Evolutionary conservation across 495 filamentous ascomycete genomes (phyloP).

Genomic region (Aspergillus homomorphus): DNA sequence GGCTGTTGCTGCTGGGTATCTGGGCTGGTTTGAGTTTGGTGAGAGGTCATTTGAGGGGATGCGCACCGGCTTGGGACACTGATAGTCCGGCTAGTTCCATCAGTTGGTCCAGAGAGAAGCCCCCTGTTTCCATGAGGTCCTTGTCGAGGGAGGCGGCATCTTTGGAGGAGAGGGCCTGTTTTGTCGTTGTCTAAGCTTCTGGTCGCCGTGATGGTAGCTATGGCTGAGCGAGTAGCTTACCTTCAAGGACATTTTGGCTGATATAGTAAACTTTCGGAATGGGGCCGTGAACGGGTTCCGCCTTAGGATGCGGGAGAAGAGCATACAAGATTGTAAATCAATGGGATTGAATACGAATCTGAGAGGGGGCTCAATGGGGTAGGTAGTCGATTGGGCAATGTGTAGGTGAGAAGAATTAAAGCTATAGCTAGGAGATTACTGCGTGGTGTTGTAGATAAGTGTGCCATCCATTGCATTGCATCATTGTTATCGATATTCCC

Average conservation of each 20-base stretch:
- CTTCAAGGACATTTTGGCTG: slow-evolving; percentile 42
- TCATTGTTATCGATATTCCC: slow-evolving; percentile 30
- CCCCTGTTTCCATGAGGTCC: slow-evolving; percentile 90
- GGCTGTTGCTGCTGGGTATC: neutral
- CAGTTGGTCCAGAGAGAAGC: slow-evolving; percentile 91
- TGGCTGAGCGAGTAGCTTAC: slow-evolving; percentile 17
- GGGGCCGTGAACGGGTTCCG: slow-evolving; percentile 13
- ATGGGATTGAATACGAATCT: neutral
- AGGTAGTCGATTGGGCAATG: neutral
- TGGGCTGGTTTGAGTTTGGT: neutral
- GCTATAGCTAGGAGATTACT: slow-evolving; percentile 5
- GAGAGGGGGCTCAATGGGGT: neutral
- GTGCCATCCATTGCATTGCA: slow-evolving; percentile 13
- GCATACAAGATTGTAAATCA: slow-evolving; percentile 23
- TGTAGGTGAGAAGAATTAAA: neutral
- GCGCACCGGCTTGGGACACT: slow-evolving; percentile 82
- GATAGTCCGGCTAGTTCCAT: slow-evolving; percentile 96
- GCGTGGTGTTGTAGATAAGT: neutral
- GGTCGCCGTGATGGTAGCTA: slow-evolving; percentile 1
- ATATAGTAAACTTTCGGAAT: slow-evolving; percentile 29
- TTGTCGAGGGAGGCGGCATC: slow-evolving; percentile 84
- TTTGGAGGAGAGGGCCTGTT: slow-evolving; percentile 79
- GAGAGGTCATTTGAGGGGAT: neutral
- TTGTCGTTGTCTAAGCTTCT: neutral
- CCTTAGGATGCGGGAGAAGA: slow-evolving; percentile 16